Evolutionary conservation across 345 rosid species (phyloP).

Genomic region (Salix arbutifolia): DNA sequence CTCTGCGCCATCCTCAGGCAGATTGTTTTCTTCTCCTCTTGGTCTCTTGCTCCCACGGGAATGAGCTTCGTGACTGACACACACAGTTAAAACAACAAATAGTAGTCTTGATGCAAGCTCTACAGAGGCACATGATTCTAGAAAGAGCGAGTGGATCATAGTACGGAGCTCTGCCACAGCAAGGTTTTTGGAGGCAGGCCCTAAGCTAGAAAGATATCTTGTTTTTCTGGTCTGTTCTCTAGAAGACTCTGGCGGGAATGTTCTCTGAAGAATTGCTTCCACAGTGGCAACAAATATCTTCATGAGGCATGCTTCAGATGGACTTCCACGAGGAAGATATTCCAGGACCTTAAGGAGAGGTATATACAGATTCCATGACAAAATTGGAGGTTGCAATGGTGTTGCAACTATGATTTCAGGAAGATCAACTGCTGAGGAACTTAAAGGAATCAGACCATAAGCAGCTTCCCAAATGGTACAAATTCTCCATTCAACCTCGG

Average conservation of each 20-base stretch:
- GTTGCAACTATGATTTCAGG: conserved; percentile 91
- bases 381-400: conserved; percentile 83
- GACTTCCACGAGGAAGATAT: conserved; percentile 97
- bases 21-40: conserved; percentile 45
- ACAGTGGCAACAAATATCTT: conserved; percentile 95
- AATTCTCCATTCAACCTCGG: conserved; percentile 98
- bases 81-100: conserved; percentile 90
- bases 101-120: conserved; percentile 94
- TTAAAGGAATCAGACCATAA: conserved; percentile 86
- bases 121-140: conserved; percentile 82
- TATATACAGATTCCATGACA: conserved; percentile 93
- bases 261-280: conserved; percentile 82
- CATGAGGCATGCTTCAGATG: conserved; percentile 98
- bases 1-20: conserved; percentile 37
- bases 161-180: conserved; percentile 95
- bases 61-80: conserved; percentile 97
- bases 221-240: conserved; percentile 49
- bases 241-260: conserved; percentile 68
- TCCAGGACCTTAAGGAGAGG: conserved; percentile 97
- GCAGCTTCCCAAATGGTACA: conserved; percentile 99
- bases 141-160: conserved; percentile 92
- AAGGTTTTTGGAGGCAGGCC: conserved; percentile 76
- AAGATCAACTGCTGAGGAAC: conserved; percentile 96
- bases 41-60: conserved; percentile 65
- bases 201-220: conserved; percentile 45